A percentile compares a stretch with the other conserved stretches of the same genome.
Evolutionary conservation across 2,329 filamentous ascomycete species (phyloP).

Genomic region (Phyllosticta citribraziliensis): DNA sequence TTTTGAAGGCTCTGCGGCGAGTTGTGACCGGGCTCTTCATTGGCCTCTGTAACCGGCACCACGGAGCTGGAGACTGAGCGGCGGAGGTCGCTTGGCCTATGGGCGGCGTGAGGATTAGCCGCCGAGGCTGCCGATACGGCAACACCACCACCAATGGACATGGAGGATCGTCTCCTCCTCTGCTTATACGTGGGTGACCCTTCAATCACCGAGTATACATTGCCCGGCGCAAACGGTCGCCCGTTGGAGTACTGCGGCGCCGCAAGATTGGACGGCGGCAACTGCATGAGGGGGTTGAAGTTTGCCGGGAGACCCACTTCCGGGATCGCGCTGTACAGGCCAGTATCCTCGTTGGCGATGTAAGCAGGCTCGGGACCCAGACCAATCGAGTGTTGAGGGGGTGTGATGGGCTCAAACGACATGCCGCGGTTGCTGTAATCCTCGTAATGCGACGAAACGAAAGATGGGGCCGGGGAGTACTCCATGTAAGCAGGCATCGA

Average conservation of each 20-base stretch:
- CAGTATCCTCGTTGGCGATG: conserved; percentile 96
- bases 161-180: conserved; percentile 82
- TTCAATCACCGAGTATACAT: conserved; percentile 92
- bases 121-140: conserved; percentile 49
- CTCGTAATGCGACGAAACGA: conserved; percentile 96
- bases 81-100: conserved; percentile 82
- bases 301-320: conserved; percentile 69
- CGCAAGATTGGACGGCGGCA: conserved; percentile 75
- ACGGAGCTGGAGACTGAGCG: conserved; percentile 85
- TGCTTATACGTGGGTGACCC: conserved; percentile 99
- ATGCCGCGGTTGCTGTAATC: conserved; percentile 95
- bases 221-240: conserved; percentile 59
- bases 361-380: conserved; percentile 86
- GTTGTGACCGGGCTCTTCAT: conserved; percentile 65
- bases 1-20: conserved; percentile 69
- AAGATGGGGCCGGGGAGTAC: conserved; percentile 95
- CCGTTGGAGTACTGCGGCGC: conserved; percentile 70
- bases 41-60: conserved; percentile 64
- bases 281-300: conserved; percentile 81
- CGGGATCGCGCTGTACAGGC: conserved; percentile 88
- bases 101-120: conserved; percentile 46
- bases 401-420: conserved; percentile 93
- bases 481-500: conserved; percentile 99
- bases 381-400: conserved; percentile 77
- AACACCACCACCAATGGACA: conserved; percentile 69